Percentiles rank a stretch among this genome's conserved stretches.
Evolutionary conservation across 441 rosid species (phyloP).

Genomic region (Pelargonium hybrid): DNA sequence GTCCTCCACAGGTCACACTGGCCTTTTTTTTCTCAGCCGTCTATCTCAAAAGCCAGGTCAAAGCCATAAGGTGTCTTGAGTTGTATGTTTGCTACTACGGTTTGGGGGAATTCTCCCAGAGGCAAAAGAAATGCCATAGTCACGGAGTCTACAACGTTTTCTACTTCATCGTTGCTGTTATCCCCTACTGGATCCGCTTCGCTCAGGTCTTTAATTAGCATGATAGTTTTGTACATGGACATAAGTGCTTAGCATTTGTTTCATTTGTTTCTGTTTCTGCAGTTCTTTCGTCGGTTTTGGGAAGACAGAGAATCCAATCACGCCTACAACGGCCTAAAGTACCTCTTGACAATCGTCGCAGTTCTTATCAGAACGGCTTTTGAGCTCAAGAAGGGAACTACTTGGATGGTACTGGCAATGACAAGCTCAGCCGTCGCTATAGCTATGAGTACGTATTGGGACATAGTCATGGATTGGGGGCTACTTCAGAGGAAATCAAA

Average conservation of each 20-base stretch:
- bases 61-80: constrained; percentile 52
- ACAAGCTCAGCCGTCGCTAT: constrained; percentile 46
- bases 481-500: constrained; percentile 44
- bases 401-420: constrained; percentile 39
- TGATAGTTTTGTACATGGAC: background rate
- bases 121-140: constrained; percentile 37
- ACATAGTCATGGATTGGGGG: constrained; percentile 69
- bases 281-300: constrained; percentile 54
- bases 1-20: constrained; percentile 41
- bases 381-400: constrained; percentile 23
- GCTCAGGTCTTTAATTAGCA: constrained; percentile 42
- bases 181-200: constrained; percentile 71
- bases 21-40: constrained; percentile 76
- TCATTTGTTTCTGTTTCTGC: background rate
- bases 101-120: constrained; percentile 54
- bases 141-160: constrained; percentile 37
- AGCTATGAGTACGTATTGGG: constrained; percentile 49
- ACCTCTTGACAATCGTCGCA: constrained; percentile 49
- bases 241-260: background rate
- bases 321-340: constrained; percentile 37
- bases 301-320: constrained; percentile 41
- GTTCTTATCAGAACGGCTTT: constrained; percentile 41
- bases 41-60: constrained; percentile 81
- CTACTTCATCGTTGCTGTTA: constrained; percentile 41
- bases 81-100: constrained; percentile 68